A percentile compares a stretch with the other conserved stretches of the same genome.
phyloP scores from a whole-genome alignment of 1,284 basidiomycete genomes.

The Ganoderma lucidum region DNA sequence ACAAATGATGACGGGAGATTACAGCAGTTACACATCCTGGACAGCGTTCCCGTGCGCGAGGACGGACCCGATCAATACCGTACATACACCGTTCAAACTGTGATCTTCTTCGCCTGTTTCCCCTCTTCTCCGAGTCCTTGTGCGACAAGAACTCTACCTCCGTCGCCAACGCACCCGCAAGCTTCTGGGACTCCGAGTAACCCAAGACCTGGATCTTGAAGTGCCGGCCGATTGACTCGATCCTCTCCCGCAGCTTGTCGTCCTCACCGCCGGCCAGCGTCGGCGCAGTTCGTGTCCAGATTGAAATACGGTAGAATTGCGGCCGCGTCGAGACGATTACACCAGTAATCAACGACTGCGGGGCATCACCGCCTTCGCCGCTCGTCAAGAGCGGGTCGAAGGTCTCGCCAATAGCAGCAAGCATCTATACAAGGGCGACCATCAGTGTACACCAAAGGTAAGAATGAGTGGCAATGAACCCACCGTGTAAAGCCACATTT shows the following conservation, averaged over 20 bases:
- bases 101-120: slow-evolving; percentile 82
- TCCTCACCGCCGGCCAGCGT: slow-evolving; percentile 46
- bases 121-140: slow-evolving; percentile 95
- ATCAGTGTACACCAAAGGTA: not conserved
- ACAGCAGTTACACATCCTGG: slow-evolving; percentile 29
- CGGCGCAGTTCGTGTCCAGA: slow-evolving; percentile 94
- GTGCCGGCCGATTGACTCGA: slow-evolving; percentile 76
- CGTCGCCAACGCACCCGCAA: slow-evolving; percentile 85
- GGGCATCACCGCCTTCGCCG: slow-evolving; percentile 55
- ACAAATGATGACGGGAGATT: slow-evolving; percentile 29
- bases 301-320: slow-evolving; percentile 95
- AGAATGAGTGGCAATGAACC: slow-evolving; percentile 5
- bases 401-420: slow-evolving; percentile 96
- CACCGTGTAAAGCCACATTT: slow-evolving; percentile 98
- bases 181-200: slow-evolving; percentile 75
- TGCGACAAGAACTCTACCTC: slow-evolving; percentile 96
- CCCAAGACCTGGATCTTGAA: slow-evolving; percentile 94
- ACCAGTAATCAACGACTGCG: slow-evolving; percentile 86
- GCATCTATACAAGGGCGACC: slow-evolving; percentile 70
- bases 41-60: slow-evolving; percentile 15
- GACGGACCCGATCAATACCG: slow-evolving; percentile 15
- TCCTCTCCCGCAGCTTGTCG: slow-evolving; percentile 57
- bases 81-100: slow-evolving; percentile 55
- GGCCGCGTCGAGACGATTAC: slow-evolving; percentile 95
- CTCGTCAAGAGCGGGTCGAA: slow-evolving; percentile 85